Evolutionary conservation across 2,329 filamentous ascomycete genomes (phyloP).

Genomic region (Verticillium klebahnii): DNA sequence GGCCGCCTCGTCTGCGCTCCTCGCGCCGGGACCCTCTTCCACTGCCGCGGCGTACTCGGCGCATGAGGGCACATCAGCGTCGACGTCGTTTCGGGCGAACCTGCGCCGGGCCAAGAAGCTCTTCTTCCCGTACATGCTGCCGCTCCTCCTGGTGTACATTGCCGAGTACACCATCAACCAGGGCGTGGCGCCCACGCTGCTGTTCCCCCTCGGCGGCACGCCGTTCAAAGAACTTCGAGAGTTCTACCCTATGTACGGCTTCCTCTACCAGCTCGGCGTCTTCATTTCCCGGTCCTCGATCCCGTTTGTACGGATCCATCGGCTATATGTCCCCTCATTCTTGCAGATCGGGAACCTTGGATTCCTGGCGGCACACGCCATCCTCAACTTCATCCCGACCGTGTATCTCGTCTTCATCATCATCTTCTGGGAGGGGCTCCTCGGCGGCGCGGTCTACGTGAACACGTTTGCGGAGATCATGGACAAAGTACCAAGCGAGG

Average conservation of each 20-base stretch:
- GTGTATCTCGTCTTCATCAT: conserved; percentile 83
- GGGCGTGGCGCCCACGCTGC: conserved; percentile 81
- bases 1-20: conserved; percentile 42
- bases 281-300: conserved; percentile 91
- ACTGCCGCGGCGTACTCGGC: conserved; percentile 35
- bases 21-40: conserved; percentile 37
- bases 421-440: conserved; percentile 89
- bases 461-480: conserved; percentile 95
- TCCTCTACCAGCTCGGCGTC: conserved; percentile 91
- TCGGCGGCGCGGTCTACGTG: conserved; percentile 91
- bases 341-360: conserved; percentile 77
- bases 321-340: conserved; percentile 75
- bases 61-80: conserved; percentile 19
- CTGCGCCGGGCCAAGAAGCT: conserved; percentile 64
- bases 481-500: conserved; percentile 69
- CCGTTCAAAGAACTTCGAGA: conserved; percentile 79
- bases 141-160: conserved; percentile 86
- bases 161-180: conserved; percentile 98
- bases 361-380: conserved; percentile 68
- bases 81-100: conserved; percentile 36
- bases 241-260: conserved; percentile 93
- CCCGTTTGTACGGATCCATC: conserved; percentile 76
- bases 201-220: conserved; percentile 73
- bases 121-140: conserved; percentile 81
- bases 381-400: conserved; percentile 76